Percentiles rank a stretch among this genome's conserved stretches.
Conservation (phyloP, 208 protist species). For the Acanthamoeba sp. region DNA sequence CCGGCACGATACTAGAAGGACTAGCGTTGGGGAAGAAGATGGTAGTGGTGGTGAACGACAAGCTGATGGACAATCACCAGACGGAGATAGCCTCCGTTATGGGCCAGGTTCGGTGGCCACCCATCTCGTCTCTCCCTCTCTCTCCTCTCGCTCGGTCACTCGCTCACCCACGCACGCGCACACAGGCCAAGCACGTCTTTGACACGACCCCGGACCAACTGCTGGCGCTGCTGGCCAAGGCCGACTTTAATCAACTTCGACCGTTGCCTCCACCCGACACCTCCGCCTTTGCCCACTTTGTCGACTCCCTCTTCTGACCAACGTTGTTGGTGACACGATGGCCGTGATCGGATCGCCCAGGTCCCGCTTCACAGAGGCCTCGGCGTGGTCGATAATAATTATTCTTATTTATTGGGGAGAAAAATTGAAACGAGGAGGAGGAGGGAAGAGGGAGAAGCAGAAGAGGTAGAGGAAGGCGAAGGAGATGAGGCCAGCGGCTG, state of each 20-base stretch:
- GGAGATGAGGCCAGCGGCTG: no score
- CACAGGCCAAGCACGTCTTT: constrained; percentile 34
- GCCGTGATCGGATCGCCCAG: no score
- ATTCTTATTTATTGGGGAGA: neutral
- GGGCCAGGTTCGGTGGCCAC: neutral
- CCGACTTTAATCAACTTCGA: constrained; percentile 27
- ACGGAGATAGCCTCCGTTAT: constrained; percentile 17
- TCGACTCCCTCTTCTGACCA: neutral
- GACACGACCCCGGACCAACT: neutral
- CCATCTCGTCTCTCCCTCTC: no score
- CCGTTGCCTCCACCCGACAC: constrained; percentile 22
- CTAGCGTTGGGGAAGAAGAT: constrained; percentile 10
- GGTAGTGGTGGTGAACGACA: constrained; percentile 65
- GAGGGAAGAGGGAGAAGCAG: neutral
- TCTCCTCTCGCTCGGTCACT: no score
- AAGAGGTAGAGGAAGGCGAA: neutral
- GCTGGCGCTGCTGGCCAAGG: neutral
- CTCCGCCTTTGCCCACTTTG: constrained; percentile 10
- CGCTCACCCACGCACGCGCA: no score
- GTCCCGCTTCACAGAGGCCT: neutral
- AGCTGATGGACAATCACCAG: constrained; percentile 73
- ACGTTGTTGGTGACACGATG: no score
- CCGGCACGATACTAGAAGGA: constrained; percentile 55
- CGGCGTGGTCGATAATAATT: no score
- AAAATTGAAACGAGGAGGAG: neutral